Evolutionary conservation across 345 rosid genomes (phyloP).

Genomic region (Iberis pinnata): DNA sequence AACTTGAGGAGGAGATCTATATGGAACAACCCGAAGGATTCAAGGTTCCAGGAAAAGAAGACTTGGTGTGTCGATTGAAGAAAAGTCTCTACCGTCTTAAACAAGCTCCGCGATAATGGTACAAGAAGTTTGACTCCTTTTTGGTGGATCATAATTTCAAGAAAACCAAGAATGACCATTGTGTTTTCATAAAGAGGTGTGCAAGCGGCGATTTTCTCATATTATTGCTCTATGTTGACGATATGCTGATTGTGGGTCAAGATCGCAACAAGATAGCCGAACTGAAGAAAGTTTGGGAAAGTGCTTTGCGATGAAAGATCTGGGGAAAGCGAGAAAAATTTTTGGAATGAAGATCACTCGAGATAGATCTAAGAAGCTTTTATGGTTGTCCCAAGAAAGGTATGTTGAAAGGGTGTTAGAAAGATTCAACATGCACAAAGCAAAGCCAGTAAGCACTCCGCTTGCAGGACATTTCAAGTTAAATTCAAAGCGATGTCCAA

Average conservation of each 20-base stretch:
- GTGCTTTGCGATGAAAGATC: neutral
- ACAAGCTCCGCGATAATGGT: neutral
- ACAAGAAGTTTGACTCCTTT: neutral
- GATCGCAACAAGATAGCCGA: neutral
- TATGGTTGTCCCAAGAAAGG: neutral
- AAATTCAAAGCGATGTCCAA: neutral
- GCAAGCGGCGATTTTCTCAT: neutral
- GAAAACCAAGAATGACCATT: neutral
- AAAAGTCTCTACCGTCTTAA: neutral
- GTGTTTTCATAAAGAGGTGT: neutral
- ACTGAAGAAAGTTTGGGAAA: too few relatives aligned
- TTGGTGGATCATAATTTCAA: neutral
- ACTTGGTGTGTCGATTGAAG: neutral
- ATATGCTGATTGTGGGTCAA: neutral
- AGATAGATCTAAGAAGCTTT: neutral
- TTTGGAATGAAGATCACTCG: neutral
- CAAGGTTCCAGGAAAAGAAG: neutral
- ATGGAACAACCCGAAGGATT: neutral
- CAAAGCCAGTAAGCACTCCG: neutral
- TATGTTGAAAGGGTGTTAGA: neutral
- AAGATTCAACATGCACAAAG: neutral
- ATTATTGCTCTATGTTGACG: neutral
- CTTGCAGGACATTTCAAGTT: neutral
- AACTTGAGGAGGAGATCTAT: neutral
- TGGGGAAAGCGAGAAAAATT: neutral